Base-by-base conservation (phyloP, 805 yeast species). In the Starmerella sirachaensis region DNA sequence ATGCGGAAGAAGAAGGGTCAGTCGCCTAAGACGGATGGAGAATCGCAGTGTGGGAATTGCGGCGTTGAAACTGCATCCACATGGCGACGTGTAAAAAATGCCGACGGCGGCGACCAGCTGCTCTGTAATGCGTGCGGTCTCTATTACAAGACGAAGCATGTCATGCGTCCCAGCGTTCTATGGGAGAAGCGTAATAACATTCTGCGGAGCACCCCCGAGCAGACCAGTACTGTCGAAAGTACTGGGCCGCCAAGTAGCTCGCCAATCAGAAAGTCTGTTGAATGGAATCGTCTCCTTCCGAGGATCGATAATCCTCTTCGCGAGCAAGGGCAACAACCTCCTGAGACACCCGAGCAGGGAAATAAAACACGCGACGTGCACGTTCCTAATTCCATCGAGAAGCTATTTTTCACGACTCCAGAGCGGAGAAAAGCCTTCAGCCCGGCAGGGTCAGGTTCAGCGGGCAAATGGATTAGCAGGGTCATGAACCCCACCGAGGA, bases 111-210 rank as follows among this genome's bases (percentile, higher is more conserved):
- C 17, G 39, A 43, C 9, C 35, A 34, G 37, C 37, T 29, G 16
- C 43, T 53, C 26, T 53, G 57, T 35, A 53, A 53, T 27, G 52
- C 61, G n/a, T 57, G 61, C 33, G 61, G 61, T 6, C 38, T 57
- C n/a, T 57, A 54, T 41, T 52, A 45, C 38, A 39, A 44, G 31
- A 38, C 48, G 13, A 53, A 57, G 35, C 45, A 47, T 18, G 41
- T 43, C 18, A 56, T 56, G 60, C 48, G 61, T 13, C 61, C 61
- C 4, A 40, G 42, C n/a, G 37, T 42, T 26, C 41, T 49, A n/a
- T 57, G 61, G 61, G 44, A 38, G n/a, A 39, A 47, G 14, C 22
- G 33, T 21, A 26, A 26, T 12, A 18, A 30, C 10, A 31, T 26
- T 10, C 29, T 24, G 24, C 13, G 8, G 20, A 16, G 10, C 11